A percentile compares a stretch with the other conserved stretches of the same genome.
phyloP scores from a whole-genome alignment of 1,284 basidiomycete genomes.

The Fomitopsis betulina region DNA sequence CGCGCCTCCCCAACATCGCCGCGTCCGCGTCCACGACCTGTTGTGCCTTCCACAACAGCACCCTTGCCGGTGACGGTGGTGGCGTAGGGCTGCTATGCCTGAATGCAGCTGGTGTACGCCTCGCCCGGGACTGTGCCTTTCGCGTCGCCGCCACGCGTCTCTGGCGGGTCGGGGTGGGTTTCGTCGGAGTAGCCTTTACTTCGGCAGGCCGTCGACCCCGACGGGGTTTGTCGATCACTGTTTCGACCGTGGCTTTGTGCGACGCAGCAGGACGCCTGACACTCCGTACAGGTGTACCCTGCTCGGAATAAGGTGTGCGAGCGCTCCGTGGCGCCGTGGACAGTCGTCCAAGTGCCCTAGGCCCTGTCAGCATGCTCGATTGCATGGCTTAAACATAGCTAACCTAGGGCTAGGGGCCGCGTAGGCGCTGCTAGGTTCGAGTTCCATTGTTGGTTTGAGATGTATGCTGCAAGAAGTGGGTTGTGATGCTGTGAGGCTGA shows the following conservation, averaged over 20 bases:
- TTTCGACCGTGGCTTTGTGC: neutral
- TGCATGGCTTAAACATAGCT: neutral
- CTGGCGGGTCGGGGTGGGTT: neutral
- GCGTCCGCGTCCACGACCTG: constrained; percentile 13
- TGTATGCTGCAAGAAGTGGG: neutral
- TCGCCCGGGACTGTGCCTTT: constrained; percentile 3
- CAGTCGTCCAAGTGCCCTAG: neutral
- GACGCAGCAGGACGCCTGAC: neutral
- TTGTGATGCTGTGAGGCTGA: neutral
- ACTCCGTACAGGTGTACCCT: neutral
- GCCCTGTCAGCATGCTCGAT: neutral
- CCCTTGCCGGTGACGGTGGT: constrained; percentile 16
- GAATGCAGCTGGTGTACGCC: constrained; percentile 10
- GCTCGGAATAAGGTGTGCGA: neutral
- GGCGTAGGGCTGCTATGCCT: constrained; percentile 11
- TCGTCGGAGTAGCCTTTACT: neutral
- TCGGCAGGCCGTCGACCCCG: neutral
- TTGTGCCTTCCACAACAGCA: constrained; percentile 18
- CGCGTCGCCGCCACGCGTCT: constrained; percentile 8
- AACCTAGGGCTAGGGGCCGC: neutral
- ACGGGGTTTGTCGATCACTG: neutral
- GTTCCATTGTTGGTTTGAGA: neutral
- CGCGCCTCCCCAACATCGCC: constrained; percentile 15
- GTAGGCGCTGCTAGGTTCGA: neutral
- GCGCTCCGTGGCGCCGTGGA: neutral